Evolutionary conservation across 257 asterid species (phyloP), one percentile per base, ranked within the genome.

Genomic region (Phtheirospermum japonicum): DNA sequence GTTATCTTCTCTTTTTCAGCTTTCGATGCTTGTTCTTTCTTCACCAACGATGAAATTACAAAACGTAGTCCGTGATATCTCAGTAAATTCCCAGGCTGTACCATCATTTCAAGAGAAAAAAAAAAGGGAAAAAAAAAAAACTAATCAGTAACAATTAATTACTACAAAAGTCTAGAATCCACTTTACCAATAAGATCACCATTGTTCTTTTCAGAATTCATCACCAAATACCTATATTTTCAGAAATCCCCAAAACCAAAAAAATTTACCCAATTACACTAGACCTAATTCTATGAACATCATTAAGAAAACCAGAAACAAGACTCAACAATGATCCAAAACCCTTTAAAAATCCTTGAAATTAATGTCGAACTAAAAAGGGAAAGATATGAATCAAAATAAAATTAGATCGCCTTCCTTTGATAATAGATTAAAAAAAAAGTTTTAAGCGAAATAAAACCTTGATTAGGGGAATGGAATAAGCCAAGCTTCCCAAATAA

Each of bases 401-500:
- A n/a, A n/a, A n/a, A n/a, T n/a, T n/a, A n/a, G n/a, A n/a, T n/a
- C n/a, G n/a, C n/a, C n/a, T n/a, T n/a, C n/a, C n/a, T n/a, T n/a
- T n/a, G n/a, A n/a, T n/a, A 51, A 19, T 0, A 50, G 28, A 49
- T 45, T 14, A 45, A 2, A 2, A 14, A 0, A 45, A 12, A 42
- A 11, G 13, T 12, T 34, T 34, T 34, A 9, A 42, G 17, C 18
- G 1, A n/a, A 11, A 50, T n/a, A 17, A 14, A 57, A 93, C 99
- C 99, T 90, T 90, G 68, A 93, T 93, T 57, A 76, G 83, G 17
- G 99, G 75, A 0, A 93, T 82, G 10, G 86, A 71, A 77, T 93
- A 93, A 73, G 99, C 96, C 82, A 89, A 76, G 61, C 71, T 78
- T 52, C 99, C 97, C 79, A 93, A 76, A 76, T 80, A 81, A 58